These are phyloP conservation scores for Penicillium paneum DNA, from an alignment of 2,329 filamentous ascomycete species.

Conservation along the genomic window DNA sequence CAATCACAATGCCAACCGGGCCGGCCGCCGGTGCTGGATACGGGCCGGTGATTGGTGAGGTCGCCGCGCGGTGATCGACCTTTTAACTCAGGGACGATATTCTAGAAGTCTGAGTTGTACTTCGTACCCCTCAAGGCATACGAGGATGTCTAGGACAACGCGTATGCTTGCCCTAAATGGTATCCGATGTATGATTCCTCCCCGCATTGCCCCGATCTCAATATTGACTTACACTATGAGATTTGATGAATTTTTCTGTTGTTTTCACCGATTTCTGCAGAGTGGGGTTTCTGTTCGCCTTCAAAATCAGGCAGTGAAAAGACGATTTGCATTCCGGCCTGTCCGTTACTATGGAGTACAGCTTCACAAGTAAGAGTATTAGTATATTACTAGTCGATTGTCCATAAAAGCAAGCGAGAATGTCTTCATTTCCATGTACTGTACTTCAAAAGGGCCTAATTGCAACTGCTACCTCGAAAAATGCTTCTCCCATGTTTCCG, in stretches of 20 bases:
- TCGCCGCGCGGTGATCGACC: constrained; percentile 15
- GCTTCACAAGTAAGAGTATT: neutral
- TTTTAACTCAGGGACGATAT: constrained; percentile 18
- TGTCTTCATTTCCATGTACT: neutral
- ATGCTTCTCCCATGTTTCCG: no score
- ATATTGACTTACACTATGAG: neutral
- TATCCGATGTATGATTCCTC: constrained; percentile 9
- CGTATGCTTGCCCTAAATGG: constrained; percentile 19
- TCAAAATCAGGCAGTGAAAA: neutral
- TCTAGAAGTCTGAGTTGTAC: constrained; percentile 16
- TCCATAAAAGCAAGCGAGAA: neutral
- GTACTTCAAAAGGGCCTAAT: no score
- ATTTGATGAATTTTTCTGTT: neutral
- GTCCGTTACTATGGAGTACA: neutral
- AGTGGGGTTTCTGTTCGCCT: neutral
- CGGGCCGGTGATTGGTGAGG: constrained; percentile 15
- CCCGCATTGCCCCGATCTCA: constrained; percentile 19
- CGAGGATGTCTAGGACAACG: constrained; percentile 2
- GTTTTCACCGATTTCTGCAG: constrained; percentile 1
- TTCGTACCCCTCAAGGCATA: neutral
- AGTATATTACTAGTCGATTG: neutral
- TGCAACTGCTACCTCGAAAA: no score
- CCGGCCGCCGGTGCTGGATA: constrained; percentile 20
- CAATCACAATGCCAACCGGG: constrained; percentile 20
- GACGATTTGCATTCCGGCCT: neutral